These are phyloP conservation scores for Aureobasidium sp. DNA, from an alignment of 2,329 filamentous ascomycete genomes.

Conservation along the genomic window DNA sequence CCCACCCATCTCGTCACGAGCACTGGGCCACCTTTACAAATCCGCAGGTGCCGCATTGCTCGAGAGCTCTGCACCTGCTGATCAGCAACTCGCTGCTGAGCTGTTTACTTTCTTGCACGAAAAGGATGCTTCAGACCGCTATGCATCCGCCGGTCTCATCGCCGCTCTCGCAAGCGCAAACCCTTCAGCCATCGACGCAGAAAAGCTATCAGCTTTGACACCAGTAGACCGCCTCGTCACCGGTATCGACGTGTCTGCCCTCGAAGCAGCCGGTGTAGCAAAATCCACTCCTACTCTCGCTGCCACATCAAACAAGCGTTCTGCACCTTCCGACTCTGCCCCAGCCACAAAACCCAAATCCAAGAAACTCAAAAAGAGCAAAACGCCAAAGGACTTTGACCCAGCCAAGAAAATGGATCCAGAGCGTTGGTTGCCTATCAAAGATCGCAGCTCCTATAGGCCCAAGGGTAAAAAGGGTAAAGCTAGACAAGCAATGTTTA, in stretches of 20 bases:
- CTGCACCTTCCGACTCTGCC: conserved; percentile 30
- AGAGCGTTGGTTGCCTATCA: conserved; percentile 86
- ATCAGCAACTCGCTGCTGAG: conserved; percentile 64
- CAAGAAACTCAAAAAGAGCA: conserved; percentile 52
- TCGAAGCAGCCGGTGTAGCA: conserved; percentile 60
- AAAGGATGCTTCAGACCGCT: conserved; percentile 58
- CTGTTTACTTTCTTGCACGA: conserved; percentile 68
- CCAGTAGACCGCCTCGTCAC: conserved; percentile 55
- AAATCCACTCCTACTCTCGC: conserved; percentile 28
- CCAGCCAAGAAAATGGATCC: conserved; percentile 75
- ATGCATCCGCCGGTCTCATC: conserved; percentile 74
- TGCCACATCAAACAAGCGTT: conserved; percentile 38
- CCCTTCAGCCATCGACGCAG: conserved; percentile 47
- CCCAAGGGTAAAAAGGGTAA: conserved; percentile 86
- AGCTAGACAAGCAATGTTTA: conserved; percentile 60
- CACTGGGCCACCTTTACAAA: conserved; percentile 59
- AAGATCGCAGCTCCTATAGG: conserved; percentile 79
- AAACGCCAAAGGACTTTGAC: conserved; percentile 67
- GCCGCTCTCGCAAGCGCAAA: conserved; percentile 66
- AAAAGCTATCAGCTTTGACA: conserved; percentile 51
- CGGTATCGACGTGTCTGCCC: conserved; percentile 52
- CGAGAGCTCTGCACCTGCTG: conserved; percentile 61
- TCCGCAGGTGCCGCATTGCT: conserved; percentile 80
- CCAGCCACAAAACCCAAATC: conserved; percentile 42
- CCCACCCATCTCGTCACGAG: conserved; percentile 24